A percentile compares a stretch with the other conserved stretches of the same genome.
Evolutionary conservation across 106 monocot genomes (phyloP).

Genomic region (Dendrobium huoshanense): DNA sequence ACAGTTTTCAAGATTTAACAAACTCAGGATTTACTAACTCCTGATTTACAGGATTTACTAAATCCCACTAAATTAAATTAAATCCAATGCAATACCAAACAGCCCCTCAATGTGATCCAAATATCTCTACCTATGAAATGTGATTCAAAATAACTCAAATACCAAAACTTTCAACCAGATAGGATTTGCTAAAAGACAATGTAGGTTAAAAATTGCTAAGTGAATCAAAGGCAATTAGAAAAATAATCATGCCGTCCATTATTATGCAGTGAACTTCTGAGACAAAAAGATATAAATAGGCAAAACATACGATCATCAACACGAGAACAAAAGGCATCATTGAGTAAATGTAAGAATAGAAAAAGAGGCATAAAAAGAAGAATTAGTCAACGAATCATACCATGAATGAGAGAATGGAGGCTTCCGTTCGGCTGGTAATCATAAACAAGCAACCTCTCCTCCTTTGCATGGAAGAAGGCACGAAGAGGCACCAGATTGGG

Average conservation of each 20-base stretch:
- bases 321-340: not conserved
- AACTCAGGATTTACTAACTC: no score
- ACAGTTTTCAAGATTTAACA: no score
- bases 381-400: constrained; percentile 20
- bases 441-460: constrained; percentile 83
- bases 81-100: no score
- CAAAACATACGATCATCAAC: not conserved
- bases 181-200: not conserved
- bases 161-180: not conserved
- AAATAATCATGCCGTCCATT: not conserved
- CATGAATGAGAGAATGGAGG: constrained; percentile 78
- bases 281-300: not conserved
- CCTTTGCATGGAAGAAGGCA: constrained; percentile 80
- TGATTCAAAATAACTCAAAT: not conserved
- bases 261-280: not conserved
- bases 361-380: not conserved
- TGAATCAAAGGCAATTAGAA: not conserved
- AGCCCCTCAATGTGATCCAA: no score
- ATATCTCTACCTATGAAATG: no score
- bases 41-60: no score
- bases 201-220: not conserved
- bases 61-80: no score
- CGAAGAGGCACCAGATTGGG: constrained; percentile 73
- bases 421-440: constrained; percentile 89
- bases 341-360: not conserved